Conservation (phyloP, 176 grass and related monocot genomes). For the Poa pratensis region DNA sequence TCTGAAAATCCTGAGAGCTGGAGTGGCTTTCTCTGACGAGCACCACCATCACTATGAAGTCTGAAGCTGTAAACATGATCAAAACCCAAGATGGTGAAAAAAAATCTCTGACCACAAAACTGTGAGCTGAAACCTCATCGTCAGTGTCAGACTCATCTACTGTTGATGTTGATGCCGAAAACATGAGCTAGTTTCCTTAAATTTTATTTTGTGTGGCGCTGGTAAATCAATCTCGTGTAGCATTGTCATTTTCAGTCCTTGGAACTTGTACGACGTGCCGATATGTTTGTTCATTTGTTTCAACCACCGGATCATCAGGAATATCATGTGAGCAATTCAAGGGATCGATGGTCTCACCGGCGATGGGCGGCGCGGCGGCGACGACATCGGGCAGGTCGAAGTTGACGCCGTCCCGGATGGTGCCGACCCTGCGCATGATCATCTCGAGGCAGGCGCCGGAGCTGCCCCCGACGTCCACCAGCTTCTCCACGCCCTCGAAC, state of each 20-base stretch:
- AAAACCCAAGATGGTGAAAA: background rate
- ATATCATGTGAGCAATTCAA: background rate
- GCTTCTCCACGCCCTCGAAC: conserved; percentile 58
- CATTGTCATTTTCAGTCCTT: background rate
- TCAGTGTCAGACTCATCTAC: background rate
- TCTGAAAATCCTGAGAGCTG: background rate
- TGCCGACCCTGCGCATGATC: conserved; percentile 59
- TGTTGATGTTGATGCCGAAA: background rate
- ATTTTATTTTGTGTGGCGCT: background rate
- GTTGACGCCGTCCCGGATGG: conserved; percentile 67
- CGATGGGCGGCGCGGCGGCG: conserved; percentile 60
- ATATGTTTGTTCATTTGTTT: background rate
- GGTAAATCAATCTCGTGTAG: background rate
- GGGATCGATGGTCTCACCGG: conserved; percentile 37
- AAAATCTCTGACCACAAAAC: background rate
- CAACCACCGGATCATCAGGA: background rate
- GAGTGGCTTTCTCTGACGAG: too few species aligned
- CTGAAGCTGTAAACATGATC: background rate
- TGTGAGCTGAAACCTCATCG: background rate
- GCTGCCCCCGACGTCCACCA: conserved; percentile 90
- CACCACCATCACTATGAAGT: background rate
- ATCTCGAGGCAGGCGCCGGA: conserved; percentile 78
- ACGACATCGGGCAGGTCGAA: conserved; percentile 90
- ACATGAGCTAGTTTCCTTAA: background rate
- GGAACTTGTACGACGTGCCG: background rate